These are phyloP conservation scores for Lactarius trivialis DNA, from an alignment of 768 basidiomycete genomes.

Conservation along the genomic window DNA sequence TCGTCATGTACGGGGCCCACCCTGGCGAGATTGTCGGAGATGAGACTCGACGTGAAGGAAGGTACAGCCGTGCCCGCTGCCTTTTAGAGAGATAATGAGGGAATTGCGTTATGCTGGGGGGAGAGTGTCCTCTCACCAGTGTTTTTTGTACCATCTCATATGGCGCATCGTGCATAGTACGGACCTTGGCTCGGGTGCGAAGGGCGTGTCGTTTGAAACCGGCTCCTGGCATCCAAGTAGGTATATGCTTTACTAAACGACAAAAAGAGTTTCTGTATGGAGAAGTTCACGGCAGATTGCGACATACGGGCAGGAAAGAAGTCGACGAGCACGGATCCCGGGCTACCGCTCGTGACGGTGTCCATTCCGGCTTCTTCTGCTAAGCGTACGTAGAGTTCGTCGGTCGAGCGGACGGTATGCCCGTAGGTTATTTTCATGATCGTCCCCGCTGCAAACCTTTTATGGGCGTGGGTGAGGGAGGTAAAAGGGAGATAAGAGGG, in stretches of 20 bases:
- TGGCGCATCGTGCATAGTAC: constrained; percentile 20
- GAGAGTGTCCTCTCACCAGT: constrained; percentile 8
- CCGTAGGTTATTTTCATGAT: constrained; percentile 33
- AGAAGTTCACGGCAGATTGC: not conserved
- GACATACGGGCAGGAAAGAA: constrained; percentile 31
- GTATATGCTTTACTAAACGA: constrained; percentile 17
- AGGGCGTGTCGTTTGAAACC: constrained; percentile 23
- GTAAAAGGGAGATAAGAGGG: not conserved
- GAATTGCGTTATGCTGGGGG: not conserved
- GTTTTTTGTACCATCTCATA: constrained; percentile 22
- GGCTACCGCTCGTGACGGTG: constrained; percentile 25
- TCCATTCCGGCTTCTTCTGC: constrained; percentile 26
- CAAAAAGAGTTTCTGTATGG: not conserved
- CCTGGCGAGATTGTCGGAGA: constrained; percentile 13
- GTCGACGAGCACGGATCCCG: constrained; percentile 31
- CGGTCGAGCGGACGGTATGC: constrained; percentile 27
- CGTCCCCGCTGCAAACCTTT: constrained; percentile 28
- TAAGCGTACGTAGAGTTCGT: constrained; percentile 29
- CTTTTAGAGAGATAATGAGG: constrained; percentile 2
- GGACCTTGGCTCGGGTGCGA: constrained; percentile 20
- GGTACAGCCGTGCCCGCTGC: constrained; percentile 23
- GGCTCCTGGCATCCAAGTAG: constrained; percentile 24
- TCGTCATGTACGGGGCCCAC: constrained; percentile 12
- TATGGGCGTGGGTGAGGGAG: not conserved
- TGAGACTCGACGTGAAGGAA: constrained; percentile 21